Conservation (phyloP, 2,329 filamentous ascomycete genomes). For the Clonostachys rhizophaga region DNA sequence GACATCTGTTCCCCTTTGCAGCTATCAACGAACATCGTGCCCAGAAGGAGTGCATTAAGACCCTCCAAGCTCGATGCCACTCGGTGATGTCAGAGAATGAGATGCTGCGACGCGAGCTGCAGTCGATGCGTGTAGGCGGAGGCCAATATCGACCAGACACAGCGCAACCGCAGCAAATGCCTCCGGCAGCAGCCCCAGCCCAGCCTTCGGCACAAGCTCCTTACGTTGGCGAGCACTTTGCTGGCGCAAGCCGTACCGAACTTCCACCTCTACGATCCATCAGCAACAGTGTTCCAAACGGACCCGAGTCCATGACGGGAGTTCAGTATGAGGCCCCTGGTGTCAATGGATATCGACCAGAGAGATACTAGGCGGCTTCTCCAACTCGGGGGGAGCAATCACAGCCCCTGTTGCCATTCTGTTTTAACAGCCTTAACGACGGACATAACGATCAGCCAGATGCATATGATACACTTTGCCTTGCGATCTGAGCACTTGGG, state of each 20-base stretch:
- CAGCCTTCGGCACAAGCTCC: constrained; percentile 7
- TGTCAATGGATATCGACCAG: constrained; percentile 39
- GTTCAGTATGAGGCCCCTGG: constrained; percentile 55
- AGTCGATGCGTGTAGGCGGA: constrained; percentile 40
- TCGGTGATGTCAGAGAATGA: constrained; percentile 37
- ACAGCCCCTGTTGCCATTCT: not conserved
- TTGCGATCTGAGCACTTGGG: not conserved
- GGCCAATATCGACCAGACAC: constrained; percentile 32
- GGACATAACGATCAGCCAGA: not conserved
- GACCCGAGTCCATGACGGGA: constrained; percentile 60
- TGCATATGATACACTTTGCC: too few relatives aligned
- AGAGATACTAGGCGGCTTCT: constrained; percentile 21
- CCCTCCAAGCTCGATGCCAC: constrained; percentile 38
- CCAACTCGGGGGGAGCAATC: not conserved
- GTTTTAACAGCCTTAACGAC: not conserved
- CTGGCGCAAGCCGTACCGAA: constrained; percentile 34
- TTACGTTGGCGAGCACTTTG: constrained; percentile 10
- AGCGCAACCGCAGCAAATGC: not conserved
- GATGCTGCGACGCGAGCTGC: constrained; percentile 42
- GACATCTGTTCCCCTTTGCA: not conserved
- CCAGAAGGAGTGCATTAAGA: constrained; percentile 42
- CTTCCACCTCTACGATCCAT: constrained; percentile 53
- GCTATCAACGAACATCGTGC: constrained; percentile 11
- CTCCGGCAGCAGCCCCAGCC: constrained; percentile 10
- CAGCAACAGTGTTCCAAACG: constrained; percentile 32